These are phyloP conservation scores for Candida lessepsii DNA, from an alignment of 805 yeast genomes.

Conservation along the genomic window DNA sequence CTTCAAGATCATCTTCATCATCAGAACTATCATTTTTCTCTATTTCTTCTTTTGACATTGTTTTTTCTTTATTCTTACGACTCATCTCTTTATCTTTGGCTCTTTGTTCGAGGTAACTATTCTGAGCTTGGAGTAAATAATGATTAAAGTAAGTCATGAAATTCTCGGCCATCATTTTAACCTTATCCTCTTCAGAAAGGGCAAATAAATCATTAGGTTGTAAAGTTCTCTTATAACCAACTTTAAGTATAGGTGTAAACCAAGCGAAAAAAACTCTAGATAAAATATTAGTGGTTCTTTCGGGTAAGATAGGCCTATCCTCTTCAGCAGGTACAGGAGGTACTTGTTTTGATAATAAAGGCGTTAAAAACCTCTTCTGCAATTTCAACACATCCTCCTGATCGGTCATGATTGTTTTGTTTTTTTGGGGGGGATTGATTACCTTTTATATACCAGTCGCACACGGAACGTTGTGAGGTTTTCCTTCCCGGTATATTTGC, in stretches of 20 bases:
- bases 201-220: slow-evolving; percentile 59
- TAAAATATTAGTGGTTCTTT: slow-evolving; percentile 34
- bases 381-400: slow-evolving; percentile 4
- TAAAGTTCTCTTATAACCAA: slow-evolving; percentile 72
- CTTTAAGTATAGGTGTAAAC: slow-evolving; percentile 59
- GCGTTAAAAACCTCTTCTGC: slow-evolving; percentile 35
- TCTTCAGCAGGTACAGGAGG: slow-evolving; percentile 55
- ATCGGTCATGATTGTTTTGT: neutral
- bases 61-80: slow-evolving; percentile 1
- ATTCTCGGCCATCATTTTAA: slow-evolving; percentile 28
- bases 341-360: slow-evolving; percentile 35
- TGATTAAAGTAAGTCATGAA: slow-evolving; percentile 23
- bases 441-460: neutral
- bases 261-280: slow-evolving; percentile 60
- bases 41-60: neutral
- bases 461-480: neutral
- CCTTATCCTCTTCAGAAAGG: slow-evolving; percentile 34
- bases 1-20: slow-evolving; percentile 27
- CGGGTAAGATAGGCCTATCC: slow-evolving; percentile 50
- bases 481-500: no score
- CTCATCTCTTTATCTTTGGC: slow-evolving; percentile 22
- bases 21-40: slow-evolving; percentile 23
- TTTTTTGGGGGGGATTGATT: neutral
- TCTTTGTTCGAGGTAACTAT: slow-evolving; percentile 23
- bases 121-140: slow-evolving; percentile 22